phyloP scores from a whole-genome alignment of 192 early-diverging fungal species.

The Spizellomyces sp. region DNA sequence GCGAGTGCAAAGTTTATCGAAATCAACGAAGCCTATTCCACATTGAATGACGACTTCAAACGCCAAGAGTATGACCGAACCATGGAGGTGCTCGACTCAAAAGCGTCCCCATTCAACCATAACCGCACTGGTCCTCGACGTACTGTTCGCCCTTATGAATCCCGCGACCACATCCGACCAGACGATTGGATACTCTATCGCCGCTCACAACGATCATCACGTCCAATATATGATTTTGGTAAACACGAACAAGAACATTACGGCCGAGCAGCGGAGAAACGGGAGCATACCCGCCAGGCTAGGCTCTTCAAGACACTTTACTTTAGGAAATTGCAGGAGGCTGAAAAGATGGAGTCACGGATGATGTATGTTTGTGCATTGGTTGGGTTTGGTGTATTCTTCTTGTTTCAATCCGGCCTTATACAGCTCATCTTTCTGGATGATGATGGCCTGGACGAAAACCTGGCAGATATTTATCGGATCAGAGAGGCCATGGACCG shows the following conservation, averaged over 20 bases:
- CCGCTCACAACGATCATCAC: not conserved
- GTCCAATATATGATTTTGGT: slow-evolving; percentile 28
- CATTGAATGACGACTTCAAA: slow-evolving; percentile 70
- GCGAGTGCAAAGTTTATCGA: slow-evolving; percentile 73
- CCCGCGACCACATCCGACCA: slow-evolving; percentile 30
- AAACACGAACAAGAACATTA: slow-evolving; percentile 44
- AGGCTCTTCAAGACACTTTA: slow-evolving; percentile 21
- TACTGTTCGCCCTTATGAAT: slow-evolving; percentile 2
- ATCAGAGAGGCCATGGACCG: not conserved
- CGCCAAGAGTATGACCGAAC: slow-evolving; percentile 78
- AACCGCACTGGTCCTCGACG: slow-evolving; percentile 8
- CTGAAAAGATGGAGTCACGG: slow-evolving; percentile 10
- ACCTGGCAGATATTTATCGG: not conserved
- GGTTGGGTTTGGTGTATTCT: slow-evolving; percentile 26
- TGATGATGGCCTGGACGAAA: slow-evolving; percentile 9
- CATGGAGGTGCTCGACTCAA: slow-evolving; percentile 5
- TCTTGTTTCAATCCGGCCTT: slow-evolving; percentile 32
- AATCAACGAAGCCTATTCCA: slow-evolving; percentile 86
- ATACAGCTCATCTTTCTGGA: slow-evolving; percentile 41
- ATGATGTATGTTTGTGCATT: slow-evolving; percentile 17
- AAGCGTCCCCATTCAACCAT: not conserved
- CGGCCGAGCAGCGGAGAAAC: slow-evolving; percentile 8
- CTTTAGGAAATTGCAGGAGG: slow-evolving; percentile 25
- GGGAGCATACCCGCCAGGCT: slow-evolving; percentile 4
- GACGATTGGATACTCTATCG: slow-evolving; percentile 53